Evolutionary conservation across 75 land plant genomes (phyloP), one percentile per base, ranked within the genome.

Genomic region (Gnetum montanum): DNA sequence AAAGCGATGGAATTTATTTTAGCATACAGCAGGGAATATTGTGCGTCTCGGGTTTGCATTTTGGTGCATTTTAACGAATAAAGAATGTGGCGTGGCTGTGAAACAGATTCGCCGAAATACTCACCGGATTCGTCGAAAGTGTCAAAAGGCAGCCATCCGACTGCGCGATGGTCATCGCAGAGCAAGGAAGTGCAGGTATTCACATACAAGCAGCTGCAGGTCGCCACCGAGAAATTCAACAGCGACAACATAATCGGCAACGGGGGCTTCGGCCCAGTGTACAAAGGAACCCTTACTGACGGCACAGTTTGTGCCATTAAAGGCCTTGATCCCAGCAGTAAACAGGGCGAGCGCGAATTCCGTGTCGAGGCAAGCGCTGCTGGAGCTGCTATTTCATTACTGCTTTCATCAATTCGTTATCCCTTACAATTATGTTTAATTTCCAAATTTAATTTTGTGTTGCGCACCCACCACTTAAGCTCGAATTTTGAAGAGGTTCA

Each of bases 261-360:
- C 52, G 93, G 89, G 43, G 82, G 85, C 7, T 88, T 88, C 50
- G 93, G 93, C 34, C 60, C 59, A 7, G 89, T 88, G 10, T 88
- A 80, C 61, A 67, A 65, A 45, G 89, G 85, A 28, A 75, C 75
- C 18, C 69, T 88, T 2, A 35, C 45, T 3, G 76, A 88, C 61
- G 85, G 89, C 15, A 68, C 72, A 46, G 69, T 66, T 38, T 73
- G 70, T 43, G 93, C 93, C 4, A 74, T 84, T 48, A 88, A 88
- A 64, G 59, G 70, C 55, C 72, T 88, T 72, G 85, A 84, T 77
- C 72, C 68, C 31, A 59, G 68, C 3, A 82, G 89, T 46, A 84
- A 75, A 50, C 93, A 88, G 34, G 93, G 93, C 30, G 93, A 84
- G 30, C 79, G 69, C 45, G 93, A 88, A 51, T 88, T 88, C 69